A percentile compares a stretch with the other conserved stretches of the same genome.
phyloP scores from a whole-genome alignment of 257 asterid genomes.

The Mitragyna speciosa region DNA sequence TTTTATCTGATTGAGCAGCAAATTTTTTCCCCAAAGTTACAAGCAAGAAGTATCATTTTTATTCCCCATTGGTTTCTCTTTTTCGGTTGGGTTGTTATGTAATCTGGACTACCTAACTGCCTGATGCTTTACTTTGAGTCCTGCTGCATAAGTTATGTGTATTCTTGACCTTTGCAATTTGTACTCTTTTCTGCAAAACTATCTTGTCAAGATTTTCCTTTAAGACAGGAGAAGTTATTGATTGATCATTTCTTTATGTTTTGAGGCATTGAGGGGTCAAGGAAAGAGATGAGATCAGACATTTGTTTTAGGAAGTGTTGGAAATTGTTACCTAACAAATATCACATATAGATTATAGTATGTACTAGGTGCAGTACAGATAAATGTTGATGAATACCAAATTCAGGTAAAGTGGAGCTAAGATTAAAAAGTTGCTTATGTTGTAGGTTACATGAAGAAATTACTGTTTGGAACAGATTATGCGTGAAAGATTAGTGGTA shows the following conservation, averaged over 20 bases:
- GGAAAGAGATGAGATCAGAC: not conserved
- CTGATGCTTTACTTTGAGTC: not conserved
- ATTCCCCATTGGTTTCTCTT: not conserved
- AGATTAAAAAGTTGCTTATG: no score
- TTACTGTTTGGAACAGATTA: no score
- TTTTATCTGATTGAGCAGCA: conserved; percentile 6
- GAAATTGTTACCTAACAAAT: not conserved
- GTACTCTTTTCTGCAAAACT: conserved; percentile 2
- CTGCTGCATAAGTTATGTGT: not conserved
- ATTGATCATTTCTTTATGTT: not conserved
- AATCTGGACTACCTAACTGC: not conserved
- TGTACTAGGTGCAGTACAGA: not conserved
- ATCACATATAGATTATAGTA: not conserved
- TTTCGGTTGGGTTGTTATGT: not conserved
- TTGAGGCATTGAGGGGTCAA: not conserved
- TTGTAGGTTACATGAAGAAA: no score
- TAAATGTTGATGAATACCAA: not conserved
- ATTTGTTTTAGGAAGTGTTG: not conserved
- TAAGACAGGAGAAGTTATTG: conserved; percentile 19
- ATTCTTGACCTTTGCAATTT: not conserved
- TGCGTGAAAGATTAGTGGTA: not conserved
- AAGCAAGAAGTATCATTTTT: not conserved
- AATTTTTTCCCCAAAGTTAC: not conserved
- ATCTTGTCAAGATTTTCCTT: conserved; percentile 29
- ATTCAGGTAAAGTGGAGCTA: no score